Evolutionary conservation across 495 filamentous ascomycete genomes (phyloP), one percentile per base, ranked within the genome.

Genomic region (Penicillium pancosmium): DNA sequence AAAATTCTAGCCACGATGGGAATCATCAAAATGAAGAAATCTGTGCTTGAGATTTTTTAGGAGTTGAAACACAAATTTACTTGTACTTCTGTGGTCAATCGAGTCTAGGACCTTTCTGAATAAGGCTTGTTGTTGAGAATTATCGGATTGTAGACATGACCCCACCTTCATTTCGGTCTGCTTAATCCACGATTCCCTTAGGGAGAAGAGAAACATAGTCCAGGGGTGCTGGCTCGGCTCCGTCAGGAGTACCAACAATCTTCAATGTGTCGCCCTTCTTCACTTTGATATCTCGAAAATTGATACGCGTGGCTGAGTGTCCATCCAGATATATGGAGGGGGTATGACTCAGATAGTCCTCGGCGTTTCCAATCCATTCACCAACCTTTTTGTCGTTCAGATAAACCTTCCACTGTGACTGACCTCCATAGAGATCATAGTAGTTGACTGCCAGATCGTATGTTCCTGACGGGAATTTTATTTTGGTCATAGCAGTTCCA

Each of bases 401-500:
- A 54, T 69, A 83, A 3, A 86, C 49, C 56, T 79, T 69, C 67
- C 80, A 90, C 50, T 73, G 67, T 12, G 85, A 74, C 47, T 71
- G 70, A 1, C 86, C 87, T 5, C 80, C 78, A 27, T 77, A 74
- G 25, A 85, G 59, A 62, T 91, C 88, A 61, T 80, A 90, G 66
- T 90, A 90, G 54, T 86, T 85, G 8, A 91, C 78, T 0, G 81
- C 86, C 6, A 91, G 25, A 61, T 88, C 80, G 55, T 89, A 90
- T 27, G 62, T 78, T 0, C 87, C 86, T 0, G 75, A 71, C 3
- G 74, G 54, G 53, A 80, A 80, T 3, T 68, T 48, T 12, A 89
- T 64, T 48, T 56, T 78, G 2, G 78, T 73, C 12, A 57, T 64
- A 0, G 82, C 87, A 6, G 73, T 80, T 4, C 82, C 86, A 1